Conservation (phyloP, 1,139 yeast genomes). For the Blastobotrys aristatus region DNA sequence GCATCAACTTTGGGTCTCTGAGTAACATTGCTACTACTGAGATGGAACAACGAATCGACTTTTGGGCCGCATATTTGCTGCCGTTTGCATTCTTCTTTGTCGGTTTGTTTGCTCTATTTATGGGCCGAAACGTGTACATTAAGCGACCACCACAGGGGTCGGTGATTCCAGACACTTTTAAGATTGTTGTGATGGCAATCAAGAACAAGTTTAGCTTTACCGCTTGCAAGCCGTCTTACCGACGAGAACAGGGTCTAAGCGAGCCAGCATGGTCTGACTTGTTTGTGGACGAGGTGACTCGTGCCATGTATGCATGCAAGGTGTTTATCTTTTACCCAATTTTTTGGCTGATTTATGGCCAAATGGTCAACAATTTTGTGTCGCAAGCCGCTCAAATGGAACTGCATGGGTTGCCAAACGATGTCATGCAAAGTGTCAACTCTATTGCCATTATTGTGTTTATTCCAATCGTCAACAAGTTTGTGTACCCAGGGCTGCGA, state of each 20-base stretch:
- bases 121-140: constrained; percentile 55
- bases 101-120: constrained; percentile 49
- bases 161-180: constrained; percentile 54
- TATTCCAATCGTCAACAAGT: constrained; percentile 54
- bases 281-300: constrained; percentile 58
- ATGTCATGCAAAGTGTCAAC: constrained; percentile 58
- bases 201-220: constrained; percentile 49
- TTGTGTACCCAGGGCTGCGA: constrained; percentile 53
- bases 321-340: constrained; percentile 59
- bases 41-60: constrained; percentile 63
- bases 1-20: constrained; percentile 76
- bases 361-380: constrained; percentile 59
- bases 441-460: constrained; percentile 57
- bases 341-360: constrained; percentile 66
- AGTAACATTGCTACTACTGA: constrained; percentile 75
- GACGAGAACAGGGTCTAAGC: constrained; percentile 36
- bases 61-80: constrained; percentile 69
- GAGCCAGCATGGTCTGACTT: constrained; percentile 50
- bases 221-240: constrained; percentile 51
- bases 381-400: constrained; percentile 64
- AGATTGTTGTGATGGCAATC: constrained; percentile 43
- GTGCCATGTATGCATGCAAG: constrained; percentile 57
- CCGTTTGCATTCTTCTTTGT: constrained; percentile 61
- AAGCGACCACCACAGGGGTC: constrained; percentile 61
- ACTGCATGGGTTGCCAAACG: constrained; percentile 60